These are phyloP conservation scores for Priceomyces castillae DNA, from an alignment of 805 yeast species.

Conservation along the genomic window DNA sequence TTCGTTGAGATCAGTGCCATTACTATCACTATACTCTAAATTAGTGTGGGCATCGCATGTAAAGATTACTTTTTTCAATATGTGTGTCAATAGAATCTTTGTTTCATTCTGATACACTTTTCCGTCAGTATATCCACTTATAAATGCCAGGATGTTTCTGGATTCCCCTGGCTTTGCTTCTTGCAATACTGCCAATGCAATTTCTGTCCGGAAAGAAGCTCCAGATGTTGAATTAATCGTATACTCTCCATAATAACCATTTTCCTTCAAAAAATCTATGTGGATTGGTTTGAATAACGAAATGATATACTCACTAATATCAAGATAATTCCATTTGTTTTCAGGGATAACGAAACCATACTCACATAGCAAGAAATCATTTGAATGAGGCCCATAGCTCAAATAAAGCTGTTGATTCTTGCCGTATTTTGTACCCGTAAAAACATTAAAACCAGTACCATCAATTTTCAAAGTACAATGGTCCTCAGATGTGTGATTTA, in stretches of 20 bases:
- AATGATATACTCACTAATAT: conserved; percentile 49
- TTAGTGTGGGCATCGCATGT: conserved; percentile 19
- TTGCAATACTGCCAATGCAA: conserved; percentile 65
- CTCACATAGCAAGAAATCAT: conserved; percentile 77
- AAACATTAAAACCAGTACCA: conserved; percentile 52
- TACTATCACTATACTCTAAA: conserved; percentile 17
- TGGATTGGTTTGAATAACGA: conserved; percentile 36
- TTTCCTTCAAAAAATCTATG: conserved; percentile 43
- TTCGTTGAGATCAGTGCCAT: conserved; percentile 13
- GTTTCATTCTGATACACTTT: conserved; percentile 30
- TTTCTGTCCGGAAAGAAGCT: conserved; percentile 69
- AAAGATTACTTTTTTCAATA: conserved; percentile 27
- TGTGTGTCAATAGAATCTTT: conserved; percentile 25
- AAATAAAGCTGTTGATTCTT: conserved; percentile 59
- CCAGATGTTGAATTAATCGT: conserved; percentile 51
- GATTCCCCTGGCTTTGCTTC: conserved; percentile 30
- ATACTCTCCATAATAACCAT: conserved; percentile 71
- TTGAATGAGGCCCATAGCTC: conserved; percentile 86
- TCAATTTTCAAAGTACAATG: conserved; percentile 53
- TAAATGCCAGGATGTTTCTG: conserved; percentile 31
- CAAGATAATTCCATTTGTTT: conserved; percentile 71
- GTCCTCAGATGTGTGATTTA: conserved; percentile 65
- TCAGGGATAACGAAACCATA: conserved; percentile 69
- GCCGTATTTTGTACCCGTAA: conserved; percentile 26
- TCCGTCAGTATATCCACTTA: conserved; percentile 52